Evolutionary conservation across 257 asterid species (phyloP).

Genomic region (Misopates orontium): DNA sequence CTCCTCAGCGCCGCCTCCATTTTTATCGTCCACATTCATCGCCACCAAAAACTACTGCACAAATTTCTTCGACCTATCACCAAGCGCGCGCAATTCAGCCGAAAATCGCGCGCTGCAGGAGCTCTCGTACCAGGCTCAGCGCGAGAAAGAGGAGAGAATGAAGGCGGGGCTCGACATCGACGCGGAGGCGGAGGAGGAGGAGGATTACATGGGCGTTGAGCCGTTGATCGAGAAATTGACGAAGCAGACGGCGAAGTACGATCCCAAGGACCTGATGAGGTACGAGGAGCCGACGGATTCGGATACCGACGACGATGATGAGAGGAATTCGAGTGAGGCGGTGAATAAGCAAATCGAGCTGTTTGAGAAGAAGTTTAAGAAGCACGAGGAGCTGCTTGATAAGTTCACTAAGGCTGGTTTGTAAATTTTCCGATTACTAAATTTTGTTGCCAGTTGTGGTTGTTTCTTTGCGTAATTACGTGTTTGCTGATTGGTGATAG

Average conservation of each 20-base stretch:
- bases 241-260: constrained; percentile 47
- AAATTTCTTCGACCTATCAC: constrained; percentile 19
- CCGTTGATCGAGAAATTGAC: constrained; percentile 51
- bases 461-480: background rate
- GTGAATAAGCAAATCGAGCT: constrained; percentile 33
- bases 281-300: constrained; percentile 74
- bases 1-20: constrained; percentile 21
- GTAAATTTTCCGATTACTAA: constrained; percentile 21
- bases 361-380: constrained; percentile 61
- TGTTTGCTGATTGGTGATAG: background rate
- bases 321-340: constrained; percentile 44
- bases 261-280: constrained; percentile 25
- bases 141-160: constrained; percentile 55
- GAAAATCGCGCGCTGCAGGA: constrained; percentile 45
- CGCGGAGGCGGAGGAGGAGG: constrained; percentile 53
- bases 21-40: constrained; percentile 16
- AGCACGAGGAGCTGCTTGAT: constrained; percentile 56
- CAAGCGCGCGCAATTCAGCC: constrained; percentile 30
- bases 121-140: constrained; percentile 31
- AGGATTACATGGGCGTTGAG: constrained; percentile 51
- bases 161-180: constrained; percentile 64
- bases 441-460: background rate
- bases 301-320: constrained; percentile 69
- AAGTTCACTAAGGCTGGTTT: constrained; percentile 68
- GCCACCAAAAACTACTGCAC: constrained; percentile 33